Base-by-base conservation (phyloP, 2,329 filamentous ascomycete species). In the Graphilbum ipis-grandicollis region DNA sequence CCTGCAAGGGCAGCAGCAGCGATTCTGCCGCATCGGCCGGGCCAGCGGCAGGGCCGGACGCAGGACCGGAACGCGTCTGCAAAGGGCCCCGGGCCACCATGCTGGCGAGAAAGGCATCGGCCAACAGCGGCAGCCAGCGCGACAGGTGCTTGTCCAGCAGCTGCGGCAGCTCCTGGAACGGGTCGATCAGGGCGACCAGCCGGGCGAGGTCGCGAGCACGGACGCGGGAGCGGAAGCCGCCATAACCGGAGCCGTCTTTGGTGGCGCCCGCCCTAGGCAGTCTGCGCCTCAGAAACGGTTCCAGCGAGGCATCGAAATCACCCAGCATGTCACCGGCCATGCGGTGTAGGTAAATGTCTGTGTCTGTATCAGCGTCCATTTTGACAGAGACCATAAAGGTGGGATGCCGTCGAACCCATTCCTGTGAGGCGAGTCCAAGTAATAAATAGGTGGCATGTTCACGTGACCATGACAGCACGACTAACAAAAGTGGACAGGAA, bases 121-220 rank as follows among this genome's bases (percentile, higher is more conserved):
- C 75, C 26, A 96, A 64, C 30, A 71, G 61, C 19, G 82, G 78
- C 35, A 96, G 64, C 55, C 92, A 75, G 44, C 60, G 67, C 35
- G 79, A 75, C 31, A 98, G 66, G 54, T 88, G 71, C 9, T 83
- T 73, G 56, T 98, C 90, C 19, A 98, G 69, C 29, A 96, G 68
- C 54, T 98, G 90, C 15, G 90, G 90, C 45, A 92, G 78, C 62
- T 94, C 86, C 63, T 96, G 88, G 47, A 96, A 98, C 2, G 80
- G 75, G 47, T 94, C 85, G 35, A 98, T 71, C 5, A 69, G 54
- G 62, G 40, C 41, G 21, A 44, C 42, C 29, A 48, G 41, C 17
- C 44, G 47, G 21, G 45, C 39, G 12, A 47, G 41, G 26, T 50
- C 48, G 19, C 47, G 38, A 12, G 10, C 5, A 14, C 44, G 44